A percentile compares a stretch with the other conserved stretches of the same genome.
phyloP scores from a whole-genome alignment of 2,329 filamentous ascomycete genomes.

The Rhynchosporium agropyri region DNA sequence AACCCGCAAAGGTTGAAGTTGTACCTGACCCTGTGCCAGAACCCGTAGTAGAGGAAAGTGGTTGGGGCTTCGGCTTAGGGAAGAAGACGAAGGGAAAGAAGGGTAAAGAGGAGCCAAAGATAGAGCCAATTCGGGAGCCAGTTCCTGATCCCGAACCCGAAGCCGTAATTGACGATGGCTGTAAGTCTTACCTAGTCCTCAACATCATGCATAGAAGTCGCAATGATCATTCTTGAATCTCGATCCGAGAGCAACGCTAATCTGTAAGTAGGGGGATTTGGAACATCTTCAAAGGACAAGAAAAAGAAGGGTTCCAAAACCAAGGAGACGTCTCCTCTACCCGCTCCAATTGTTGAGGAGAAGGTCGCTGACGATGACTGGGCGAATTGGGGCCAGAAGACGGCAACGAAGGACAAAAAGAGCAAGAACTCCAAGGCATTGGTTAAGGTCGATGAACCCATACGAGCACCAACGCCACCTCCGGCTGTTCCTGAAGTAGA shows the following conservation, averaged over 20 bases:
- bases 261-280: constrained; percentile 21
- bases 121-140: constrained; percentile 11
- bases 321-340: constrained; percentile 31
- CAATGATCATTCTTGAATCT: constrained; percentile 19
- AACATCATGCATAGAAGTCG: constrained; percentile 37
- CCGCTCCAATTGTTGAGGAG: constrained; percentile 32
- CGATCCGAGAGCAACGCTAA: constrained; percentile 4
- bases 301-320: constrained; percentile 49
- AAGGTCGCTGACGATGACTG: constrained; percentile 38
- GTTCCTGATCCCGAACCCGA: constrained; percentile 37
- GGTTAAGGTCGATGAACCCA: constrained; percentile 42
- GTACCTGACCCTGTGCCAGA: constrained; percentile 39
- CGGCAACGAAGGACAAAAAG: constrained; percentile 33
- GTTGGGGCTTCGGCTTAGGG: constrained; percentile 15
- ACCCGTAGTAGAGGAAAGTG: constrained; percentile 27
- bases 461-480: constrained; percentile 38
- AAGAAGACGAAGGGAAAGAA: constrained; percentile 16
- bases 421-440: constrained; percentile 38
- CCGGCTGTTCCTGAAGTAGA: constrained; percentile 42
- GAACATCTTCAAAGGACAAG: constrained; percentile 45
- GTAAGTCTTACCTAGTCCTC: constrained; percentile 25
- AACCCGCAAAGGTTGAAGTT: constrained; percentile 6
- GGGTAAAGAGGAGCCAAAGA: constrained; percentile 19
- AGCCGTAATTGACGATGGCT: constrained; percentile 39
- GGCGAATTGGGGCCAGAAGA: constrained; percentile 39